Evolutionary conservation across 768 basidiomycete species (phyloP), one percentile per base, ranked within the genome.

Genomic region (Tricholoma terreum): DNA sequence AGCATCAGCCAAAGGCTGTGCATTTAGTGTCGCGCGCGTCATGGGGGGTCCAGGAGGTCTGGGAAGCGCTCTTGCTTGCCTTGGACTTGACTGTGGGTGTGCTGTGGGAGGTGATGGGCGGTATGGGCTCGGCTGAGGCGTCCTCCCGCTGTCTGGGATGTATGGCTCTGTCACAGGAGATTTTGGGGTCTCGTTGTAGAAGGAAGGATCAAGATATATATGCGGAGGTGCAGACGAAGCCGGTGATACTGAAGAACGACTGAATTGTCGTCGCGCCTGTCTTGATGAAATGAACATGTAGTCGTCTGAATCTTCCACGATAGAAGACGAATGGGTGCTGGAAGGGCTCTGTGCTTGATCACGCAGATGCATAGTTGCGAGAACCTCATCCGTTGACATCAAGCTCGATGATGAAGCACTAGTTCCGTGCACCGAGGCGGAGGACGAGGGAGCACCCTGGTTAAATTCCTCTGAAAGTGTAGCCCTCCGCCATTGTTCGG

Each of bases 381-480:
- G 75, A 69, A 76, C 70, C 49, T 77, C 74, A 6, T 75, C 73
- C 0, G 64, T 14, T 1, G 77, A 72, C 1, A 70, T 69, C 14
- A 73, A 70, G n/a, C n/a, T n/a, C 5, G 72, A 34, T 49, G 68
- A 48, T 50, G 69, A 52, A 51, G 67, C 36, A 58, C 68, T 31
- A 59, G 76, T 75, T 8, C 35, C 35, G 12, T 12, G 58, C 8
- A 63, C 50, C 4, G 64, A 61, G 9, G 58, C 55, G 24, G 45
- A 57, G 27, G 61, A 62, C 10, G 31, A 33, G 14, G 62, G 55
- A 35, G 76, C 69, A 61, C 76, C 80, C 5, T 78, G 79, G 54
- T 74, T 83, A 6, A 83, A 65, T 4, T 83, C 81, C 57, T 83
- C 82, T 2, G 83, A 81, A 48, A 81, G 83, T 69, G 82, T 73